Evolutionary conservation across 306 rosid genomes (phyloP).

Genomic region (Quercus agrifolia): DNA sequence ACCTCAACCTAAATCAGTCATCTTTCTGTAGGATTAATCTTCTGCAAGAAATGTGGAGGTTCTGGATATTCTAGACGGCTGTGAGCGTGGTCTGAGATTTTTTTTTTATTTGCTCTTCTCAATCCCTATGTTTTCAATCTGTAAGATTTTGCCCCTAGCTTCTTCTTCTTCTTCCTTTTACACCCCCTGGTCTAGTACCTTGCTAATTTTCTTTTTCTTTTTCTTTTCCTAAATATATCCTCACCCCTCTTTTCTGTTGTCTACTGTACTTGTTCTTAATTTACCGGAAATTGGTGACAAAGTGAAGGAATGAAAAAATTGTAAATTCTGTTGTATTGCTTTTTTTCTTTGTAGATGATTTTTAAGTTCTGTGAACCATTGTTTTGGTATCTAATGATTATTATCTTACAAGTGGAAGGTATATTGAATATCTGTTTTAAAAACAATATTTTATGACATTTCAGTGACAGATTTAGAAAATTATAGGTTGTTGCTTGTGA

Average conservation of each 20-base stretch:
- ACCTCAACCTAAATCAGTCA: constrained; percentile 13
- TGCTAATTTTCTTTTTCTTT: neutral
- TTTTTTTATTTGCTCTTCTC: neutral
- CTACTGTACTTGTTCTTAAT: neutral
- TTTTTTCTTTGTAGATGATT: neutral
- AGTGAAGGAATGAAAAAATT: neutral
- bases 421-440: neutral
- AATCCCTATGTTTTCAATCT: neutral
- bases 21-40: constrained; percentile 61
- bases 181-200: neutral
- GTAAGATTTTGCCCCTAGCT: constrained; percentile 3
- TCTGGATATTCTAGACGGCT: constrained; percentile 95
- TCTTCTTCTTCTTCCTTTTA: no score
- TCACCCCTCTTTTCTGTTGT: neutral
- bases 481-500: neutral
- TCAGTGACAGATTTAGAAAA: neutral
- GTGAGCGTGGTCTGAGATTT: constrained; percentile 27
- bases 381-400: neutral
- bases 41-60: constrained; percentile 98
- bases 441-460: neutral
- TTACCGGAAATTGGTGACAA: neutral
- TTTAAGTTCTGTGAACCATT: neutral
- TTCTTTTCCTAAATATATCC: neutral
- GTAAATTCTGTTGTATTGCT: neutral
- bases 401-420: neutral